A percentile compares a stretch with the other conserved stretches of the same genome.
Conservation (phyloP, 192 early-diverging fungal species). For the Backusella liffmaniae region DNA sequence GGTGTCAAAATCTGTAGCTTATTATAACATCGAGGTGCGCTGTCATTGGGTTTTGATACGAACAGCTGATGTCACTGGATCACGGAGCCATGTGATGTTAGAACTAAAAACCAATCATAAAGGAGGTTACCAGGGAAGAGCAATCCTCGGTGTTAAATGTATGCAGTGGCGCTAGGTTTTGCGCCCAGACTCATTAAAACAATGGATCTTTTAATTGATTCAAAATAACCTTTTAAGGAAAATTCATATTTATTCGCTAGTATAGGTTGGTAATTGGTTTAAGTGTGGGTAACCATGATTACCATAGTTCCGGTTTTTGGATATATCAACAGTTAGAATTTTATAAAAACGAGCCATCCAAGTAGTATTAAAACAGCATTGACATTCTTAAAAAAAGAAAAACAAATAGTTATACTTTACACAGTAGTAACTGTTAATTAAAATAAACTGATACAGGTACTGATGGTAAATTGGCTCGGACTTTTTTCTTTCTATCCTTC, state of each 20-base stretch:
- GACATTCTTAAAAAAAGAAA: not conserved
- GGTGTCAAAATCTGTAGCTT: not conserved
- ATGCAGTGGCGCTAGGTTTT: not conserved
- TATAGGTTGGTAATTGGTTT: not conserved
- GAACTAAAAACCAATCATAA: not conserved
- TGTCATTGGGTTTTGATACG: not conserved
- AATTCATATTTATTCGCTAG: not conserved
- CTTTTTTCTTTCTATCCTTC: not conserved
- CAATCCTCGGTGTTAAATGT: not conserved
- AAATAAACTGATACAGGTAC: not conserved
- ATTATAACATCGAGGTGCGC: not conserved
- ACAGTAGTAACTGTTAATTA: not conserved
- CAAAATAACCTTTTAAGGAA: not conserved
- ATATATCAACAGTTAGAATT: not conserved
- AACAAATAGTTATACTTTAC: not conserved
- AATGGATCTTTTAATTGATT: not conserved
- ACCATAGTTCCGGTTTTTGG: not conserved
- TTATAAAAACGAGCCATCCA: not conserved
- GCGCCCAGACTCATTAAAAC: not conserved
- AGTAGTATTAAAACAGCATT: not conserved
- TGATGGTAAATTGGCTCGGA: not conserved
- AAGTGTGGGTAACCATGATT: not conserved
- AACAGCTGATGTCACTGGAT: not conserved
- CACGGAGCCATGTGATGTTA: not conserved
- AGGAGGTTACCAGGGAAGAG: not conserved